Percentiles rank a stretch among this genome's conserved stretches.
Conservation (phyloP, 345 rosid genomes). For the Populus davidiana region DNA sequence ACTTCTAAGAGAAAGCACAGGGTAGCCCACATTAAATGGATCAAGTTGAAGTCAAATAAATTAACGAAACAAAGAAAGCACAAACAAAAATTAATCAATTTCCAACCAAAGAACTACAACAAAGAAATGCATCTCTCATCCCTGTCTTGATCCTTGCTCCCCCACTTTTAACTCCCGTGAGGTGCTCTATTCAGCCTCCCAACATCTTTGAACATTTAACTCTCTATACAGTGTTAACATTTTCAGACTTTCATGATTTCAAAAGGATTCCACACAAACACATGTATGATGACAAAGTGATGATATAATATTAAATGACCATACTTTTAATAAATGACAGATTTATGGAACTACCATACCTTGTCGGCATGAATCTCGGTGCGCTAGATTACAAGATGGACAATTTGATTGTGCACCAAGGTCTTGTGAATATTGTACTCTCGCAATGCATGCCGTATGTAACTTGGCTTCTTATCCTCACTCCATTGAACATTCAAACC, state of each 20-base stretch:
- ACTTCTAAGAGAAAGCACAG: too few relatives aligned
- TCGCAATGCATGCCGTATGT: slow-evolving; percentile 20
- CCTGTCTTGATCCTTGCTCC: not conserved
- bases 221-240: not conserved
- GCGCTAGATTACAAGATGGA: too few relatives aligned
- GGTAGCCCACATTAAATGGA: too few relatives aligned
- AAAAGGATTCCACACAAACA: not conserved
- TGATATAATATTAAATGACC: not conserved
- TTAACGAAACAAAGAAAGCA: not conserved
- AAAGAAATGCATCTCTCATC: not conserved
- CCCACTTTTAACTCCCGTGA: not conserved
- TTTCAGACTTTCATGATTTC: not conserved
- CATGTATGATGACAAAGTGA: not conserved
- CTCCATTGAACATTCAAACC: too few relatives aligned
- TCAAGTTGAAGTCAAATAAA: too few relatives aligned
- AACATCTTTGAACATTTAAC: not conserved
- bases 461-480: too few relatives aligned
- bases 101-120: not conserved
- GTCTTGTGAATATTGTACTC: slow-evolving; percentile 87
- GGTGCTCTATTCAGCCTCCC: not conserved
- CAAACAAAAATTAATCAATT: not conserved
- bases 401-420: slow-evolving; percentile 60
- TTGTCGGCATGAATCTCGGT: too few relatives aligned
- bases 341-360: not conserved
- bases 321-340: not conserved